phyloP scores from a whole-genome alignment of 495 filamentous ascomycete species.

The Lasiosphaeria miniovina region DNA sequence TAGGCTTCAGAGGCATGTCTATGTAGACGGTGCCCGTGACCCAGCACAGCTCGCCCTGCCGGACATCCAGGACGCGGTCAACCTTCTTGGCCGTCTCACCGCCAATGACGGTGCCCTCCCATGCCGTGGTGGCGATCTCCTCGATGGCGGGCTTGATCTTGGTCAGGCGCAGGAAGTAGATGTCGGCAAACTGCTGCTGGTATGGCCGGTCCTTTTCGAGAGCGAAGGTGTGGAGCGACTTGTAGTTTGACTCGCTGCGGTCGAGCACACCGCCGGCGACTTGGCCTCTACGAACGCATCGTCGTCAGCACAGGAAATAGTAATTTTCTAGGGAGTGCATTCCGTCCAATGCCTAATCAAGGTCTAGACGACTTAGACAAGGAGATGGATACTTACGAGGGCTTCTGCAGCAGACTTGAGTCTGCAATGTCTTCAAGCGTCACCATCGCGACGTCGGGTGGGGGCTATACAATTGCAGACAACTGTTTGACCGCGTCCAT shows the following conservation, averaged over 20 bases:
- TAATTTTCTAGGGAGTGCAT: background rate
- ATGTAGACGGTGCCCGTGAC: slow-evolving; percentile 92
- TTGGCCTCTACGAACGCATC: slow-evolving; percentile 35
- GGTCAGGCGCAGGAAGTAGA: slow-evolving; percentile 91
- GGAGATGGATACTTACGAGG: slow-evolving; percentile 21
- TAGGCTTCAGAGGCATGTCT: slow-evolving; percentile 95
- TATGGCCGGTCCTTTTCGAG: slow-evolving; percentile 75
- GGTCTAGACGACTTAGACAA: background rate
- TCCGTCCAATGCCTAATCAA: no score
- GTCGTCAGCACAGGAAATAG: background rate
- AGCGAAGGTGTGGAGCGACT: slow-evolving; percentile 67
- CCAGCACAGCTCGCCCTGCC: slow-evolving; percentile 95
- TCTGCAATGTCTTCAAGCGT: slow-evolving; percentile 30
- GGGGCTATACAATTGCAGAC: background rate
- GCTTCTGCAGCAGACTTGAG: slow-evolving; percentile 29
- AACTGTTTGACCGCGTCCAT: background rate
- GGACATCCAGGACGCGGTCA: slow-evolving; percentile 87
- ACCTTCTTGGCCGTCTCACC: slow-evolving; percentile 71
- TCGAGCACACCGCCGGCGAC: slow-evolving; percentile 32
- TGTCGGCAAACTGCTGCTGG: slow-evolving; percentile 91
- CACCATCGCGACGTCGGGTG: slow-evolving; percentile 23
- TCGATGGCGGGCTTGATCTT: slow-evolving; percentile 84
- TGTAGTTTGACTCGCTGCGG: slow-evolving; percentile 63
- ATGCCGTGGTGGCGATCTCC: slow-evolving; percentile 65
- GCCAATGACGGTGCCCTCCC: slow-evolving; percentile 75